phyloP scores from a whole-genome alignment of 441 rosid genomes.

The Pelargonium myrrhifolium region DNA sequence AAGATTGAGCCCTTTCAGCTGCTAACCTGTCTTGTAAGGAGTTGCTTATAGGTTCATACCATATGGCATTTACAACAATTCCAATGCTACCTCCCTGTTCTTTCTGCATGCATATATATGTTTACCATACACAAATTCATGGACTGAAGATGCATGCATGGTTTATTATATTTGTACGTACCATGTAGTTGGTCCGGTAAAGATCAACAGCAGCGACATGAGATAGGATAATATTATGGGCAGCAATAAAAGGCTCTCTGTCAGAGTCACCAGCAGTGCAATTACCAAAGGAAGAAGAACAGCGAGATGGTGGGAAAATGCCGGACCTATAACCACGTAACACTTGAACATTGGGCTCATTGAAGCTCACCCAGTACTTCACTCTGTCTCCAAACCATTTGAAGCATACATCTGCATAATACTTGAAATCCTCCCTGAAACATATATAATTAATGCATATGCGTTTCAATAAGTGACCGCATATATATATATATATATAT shows the following conservation, averaged over 20 bases:
- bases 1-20: slow-evolving; percentile 54
- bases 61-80: slow-evolving; percentile 40
- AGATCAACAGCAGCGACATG: slow-evolving; percentile 47
- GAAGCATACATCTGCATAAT: slow-evolving; percentile 54
- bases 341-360: slow-evolving; percentile 57
- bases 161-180: slow-evolving; percentile 15
- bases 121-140: not conserved
- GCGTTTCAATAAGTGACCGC: no score
- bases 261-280: slow-evolving; percentile 57
- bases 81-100: slow-evolving; percentile 57
- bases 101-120: no score
- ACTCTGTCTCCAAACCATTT: slow-evolving; percentile 50
- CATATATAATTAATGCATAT: no score
- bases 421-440: slow-evolving; percentile 59
- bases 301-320: slow-evolving; percentile 46
- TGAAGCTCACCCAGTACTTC: slow-evolving; percentile 55
- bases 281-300: slow-evolving; percentile 52
- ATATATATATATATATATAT: no score
- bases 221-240: slow-evolving; percentile 61
- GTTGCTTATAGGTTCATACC: slow-evolving; percentile 61
- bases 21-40: slow-evolving; percentile 47
- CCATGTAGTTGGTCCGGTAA: slow-evolving; percentile 58
- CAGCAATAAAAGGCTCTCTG: slow-evolving; percentile 58
- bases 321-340: slow-evolving; percentile 40
- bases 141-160: no score